Percentiles rank a stretch among this genome's conserved stretches.
These are phyloP conservation scores for Lentinula novae-zelandiae DNA, from an alignment of 1,284 basidiomycete genomes.

Conservation along the genomic window DNA sequence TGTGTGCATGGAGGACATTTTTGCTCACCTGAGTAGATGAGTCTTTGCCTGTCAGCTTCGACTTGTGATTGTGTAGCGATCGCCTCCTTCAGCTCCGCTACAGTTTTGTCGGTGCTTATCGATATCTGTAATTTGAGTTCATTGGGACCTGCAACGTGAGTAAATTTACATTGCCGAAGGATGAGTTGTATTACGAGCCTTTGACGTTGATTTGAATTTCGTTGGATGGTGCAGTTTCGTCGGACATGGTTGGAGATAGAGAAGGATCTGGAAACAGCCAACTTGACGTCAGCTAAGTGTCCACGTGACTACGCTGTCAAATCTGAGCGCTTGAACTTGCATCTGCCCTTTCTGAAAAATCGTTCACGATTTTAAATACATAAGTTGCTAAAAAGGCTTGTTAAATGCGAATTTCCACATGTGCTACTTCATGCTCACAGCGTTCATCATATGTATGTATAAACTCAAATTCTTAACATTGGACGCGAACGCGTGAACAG, in stretches of 20 bases:
- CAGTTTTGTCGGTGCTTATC: constrained; percentile 75
- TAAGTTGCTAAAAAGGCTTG: no score
- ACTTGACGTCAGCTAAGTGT: not conserved
- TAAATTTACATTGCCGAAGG: not conserved
- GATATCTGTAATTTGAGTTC: constrained; percentile 87
- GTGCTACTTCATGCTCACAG: no score
- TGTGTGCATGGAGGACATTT: not conserved
- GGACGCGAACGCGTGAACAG: no score
- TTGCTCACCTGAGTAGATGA: constrained; percentile 83
- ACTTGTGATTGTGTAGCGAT: constrained; percentile 83
- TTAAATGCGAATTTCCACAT: no score
- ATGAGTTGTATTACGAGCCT: constrained; percentile 34
- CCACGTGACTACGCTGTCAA: not conserved
- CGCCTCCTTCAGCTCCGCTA: constrained; percentile 81
- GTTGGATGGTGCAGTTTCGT: constrained; percentile 34
- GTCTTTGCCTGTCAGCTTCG: constrained; percentile 77
- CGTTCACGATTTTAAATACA: no score
- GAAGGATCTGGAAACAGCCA: not conserved
- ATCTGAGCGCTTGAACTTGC: no score
- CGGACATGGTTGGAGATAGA: constrained; percentile 39
- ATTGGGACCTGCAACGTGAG: constrained; percentile 60
- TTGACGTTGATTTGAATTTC: constrained; percentile 78
- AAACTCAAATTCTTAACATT: no score
- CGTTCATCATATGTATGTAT: not conserved
- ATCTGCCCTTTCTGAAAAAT: no score